Base-by-base conservation (phyloP, 768 basidiomycete species). In the Lactarius psammicola region DNA sequence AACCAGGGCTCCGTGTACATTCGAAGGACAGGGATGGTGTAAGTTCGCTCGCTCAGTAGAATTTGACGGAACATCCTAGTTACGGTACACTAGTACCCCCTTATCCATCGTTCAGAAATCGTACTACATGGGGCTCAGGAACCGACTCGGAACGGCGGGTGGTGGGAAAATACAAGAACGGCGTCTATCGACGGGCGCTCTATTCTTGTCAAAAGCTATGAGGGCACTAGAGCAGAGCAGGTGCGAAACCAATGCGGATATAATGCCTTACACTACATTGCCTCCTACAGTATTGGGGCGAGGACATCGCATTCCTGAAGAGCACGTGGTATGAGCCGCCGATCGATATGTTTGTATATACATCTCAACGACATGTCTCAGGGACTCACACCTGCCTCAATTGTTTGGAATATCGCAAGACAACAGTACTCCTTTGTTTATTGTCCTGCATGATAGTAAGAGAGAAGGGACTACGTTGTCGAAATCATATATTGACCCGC, bases 331-430 rank as follows among this genome's bases (percentile, higher is more conserved):
- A 49, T 15, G 63, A 46, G 15, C 28, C 18, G 2, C 26, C 28
- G 54, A 17, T n/a, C 4, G 20, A 9, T 18, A 9, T 57, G 38
- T 13, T 44, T 28, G 2, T 30, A 42, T 28, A 26, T 20, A n/a
- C n/a, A 10, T 55, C 40, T 53, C 49, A 15, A 44, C 26, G 5
- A 30, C 26, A 18, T 13, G 13, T 56, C 4, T 15, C n/a, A 64
- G 63, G 62, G 51, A 64, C 18, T 56, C 63, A 18, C 63, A 56
- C 10, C 56, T 64, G 10, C 63, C 63, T 44, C 63, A 64, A 23
- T 46, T 64, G 18, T 64, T 46, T 36, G 63, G 63, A 7, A 30
- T 64, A 28, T 64, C 63, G 30, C 54, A 33, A 17, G 13, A 57
- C 28, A 33, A 44, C 23, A 23, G 30, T 10, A 34, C 63, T 9